These are phyloP conservation scores for Polychaeton citri DNA, from an alignment of 2,329 filamentous ascomycete genomes.

Conservation along the genomic window DNA sequence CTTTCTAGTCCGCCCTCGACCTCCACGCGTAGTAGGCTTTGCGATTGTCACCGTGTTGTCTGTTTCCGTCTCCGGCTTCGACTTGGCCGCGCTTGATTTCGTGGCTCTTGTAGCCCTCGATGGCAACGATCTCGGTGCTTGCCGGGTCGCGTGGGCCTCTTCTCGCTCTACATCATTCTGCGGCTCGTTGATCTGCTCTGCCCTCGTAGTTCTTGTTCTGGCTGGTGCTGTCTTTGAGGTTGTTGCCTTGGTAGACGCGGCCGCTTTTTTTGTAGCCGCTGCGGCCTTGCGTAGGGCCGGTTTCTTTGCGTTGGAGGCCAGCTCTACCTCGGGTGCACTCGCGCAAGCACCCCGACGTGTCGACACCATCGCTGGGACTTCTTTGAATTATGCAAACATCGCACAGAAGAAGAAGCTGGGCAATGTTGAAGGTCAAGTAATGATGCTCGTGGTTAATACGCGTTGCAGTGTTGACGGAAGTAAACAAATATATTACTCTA, in stretches of 20 bases:
- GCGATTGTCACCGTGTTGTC: slow-evolving; percentile 4
- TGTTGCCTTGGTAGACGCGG: slow-evolving; percentile 2
- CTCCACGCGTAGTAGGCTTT: slow-evolving; percentile 7
- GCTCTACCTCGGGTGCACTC: slow-evolving; percentile 6
- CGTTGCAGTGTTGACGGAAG: slow-evolving; percentile 23
- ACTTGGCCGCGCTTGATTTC: slow-evolving; percentile 2
- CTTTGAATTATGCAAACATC: too few species aligned
- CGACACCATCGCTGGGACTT: slow-evolving; percentile 21
- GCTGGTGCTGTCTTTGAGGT: slow-evolving; percentile 6
- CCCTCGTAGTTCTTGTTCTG: slow-evolving; percentile 3
- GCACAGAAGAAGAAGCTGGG: too few species aligned
- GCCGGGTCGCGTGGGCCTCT: background rate
- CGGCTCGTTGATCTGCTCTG: slow-evolving; percentile 6
- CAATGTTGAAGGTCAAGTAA: too few species aligned
- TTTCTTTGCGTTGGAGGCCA: slow-evolving; percentile 5
- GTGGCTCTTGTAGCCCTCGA: slow-evolving; percentile 2
- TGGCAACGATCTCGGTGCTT: slow-evolving; percentile 1
- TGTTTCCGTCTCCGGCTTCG: slow-evolving; percentile 1
- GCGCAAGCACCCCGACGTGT: slow-evolving; percentile 19
- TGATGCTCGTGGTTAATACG: too few species aligned
- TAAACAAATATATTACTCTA: slow-evolving; percentile 22
- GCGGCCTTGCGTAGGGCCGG: slow-evolving; percentile 20
- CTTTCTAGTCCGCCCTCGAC: too few species aligned
- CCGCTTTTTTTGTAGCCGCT: slow-evolving; percentile 11
- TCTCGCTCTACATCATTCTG: slow-evolving; percentile 7